phyloP scores from a whole-genome alignment of 768 basidiomycete genomes.

The Leccinum sublutescens region DNA sequence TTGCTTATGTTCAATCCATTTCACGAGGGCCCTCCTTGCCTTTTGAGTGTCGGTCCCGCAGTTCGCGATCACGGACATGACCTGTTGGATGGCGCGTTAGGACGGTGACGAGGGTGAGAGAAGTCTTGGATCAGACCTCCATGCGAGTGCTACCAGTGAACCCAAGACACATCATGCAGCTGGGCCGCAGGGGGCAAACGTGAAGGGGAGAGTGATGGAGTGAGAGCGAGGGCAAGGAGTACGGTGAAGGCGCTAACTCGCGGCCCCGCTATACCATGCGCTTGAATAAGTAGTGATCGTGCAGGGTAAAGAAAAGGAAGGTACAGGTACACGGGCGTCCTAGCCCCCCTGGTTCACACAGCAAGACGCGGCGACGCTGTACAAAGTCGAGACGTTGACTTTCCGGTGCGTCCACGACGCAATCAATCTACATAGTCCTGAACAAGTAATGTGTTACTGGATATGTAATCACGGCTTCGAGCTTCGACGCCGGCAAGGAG shows the following conservation, averaged over 20 bases:
- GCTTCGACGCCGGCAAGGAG: too few species aligned
- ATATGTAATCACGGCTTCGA: neutral
- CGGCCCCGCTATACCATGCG: neutral
- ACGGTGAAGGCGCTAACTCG: neutral
- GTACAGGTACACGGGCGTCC: neutral
- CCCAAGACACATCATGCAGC: constrained; percentile 20
- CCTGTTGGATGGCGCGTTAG: constrained; percentile 17
- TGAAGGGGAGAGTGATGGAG: neutral
- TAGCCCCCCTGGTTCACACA: neutral
- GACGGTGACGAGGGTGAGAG: neutral
- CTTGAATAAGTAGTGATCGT: neutral
- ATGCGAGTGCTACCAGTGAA: constrained; percentile 30
- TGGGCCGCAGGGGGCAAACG: neutral
- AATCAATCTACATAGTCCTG: neutral
- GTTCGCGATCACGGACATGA: constrained; percentile 32
- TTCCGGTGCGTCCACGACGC: neutral
- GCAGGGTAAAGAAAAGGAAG: neutral
- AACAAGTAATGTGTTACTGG: neutral
- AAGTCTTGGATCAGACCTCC: constrained; percentile 18
- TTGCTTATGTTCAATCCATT: constrained; percentile 31
- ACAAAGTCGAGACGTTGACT: neutral
- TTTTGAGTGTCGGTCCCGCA: constrained; percentile 28
- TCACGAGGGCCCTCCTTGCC: constrained; percentile 30
- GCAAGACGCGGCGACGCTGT: neutral
- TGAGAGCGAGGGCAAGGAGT: neutral